phyloP scores from a whole-genome alignment of 352 stramenopile species.

The Globisporangium paddicum region DNA sequence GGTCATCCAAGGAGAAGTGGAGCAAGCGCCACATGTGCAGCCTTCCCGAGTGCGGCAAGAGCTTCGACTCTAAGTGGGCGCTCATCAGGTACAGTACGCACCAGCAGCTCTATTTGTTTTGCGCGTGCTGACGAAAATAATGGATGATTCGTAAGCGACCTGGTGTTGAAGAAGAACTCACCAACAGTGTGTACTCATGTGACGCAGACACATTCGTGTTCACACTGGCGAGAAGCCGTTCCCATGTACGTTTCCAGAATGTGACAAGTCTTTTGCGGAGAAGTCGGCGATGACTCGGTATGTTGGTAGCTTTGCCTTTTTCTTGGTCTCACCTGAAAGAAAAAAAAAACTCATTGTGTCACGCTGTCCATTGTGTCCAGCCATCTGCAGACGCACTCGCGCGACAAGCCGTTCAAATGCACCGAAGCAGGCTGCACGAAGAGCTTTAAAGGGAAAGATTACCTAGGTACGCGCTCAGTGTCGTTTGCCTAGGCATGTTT shows the following conservation, averaged over 20 bases:
- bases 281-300: conserved; percentile 86
- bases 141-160: neutral
- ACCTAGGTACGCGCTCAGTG: conserved; percentile 36
- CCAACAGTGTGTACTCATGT: neutral
- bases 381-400: conserved; percentile 83
- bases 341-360: neutral
- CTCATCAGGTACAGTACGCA: conserved; percentile 47
- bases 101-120: neutral
- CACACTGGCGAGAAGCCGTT: conserved; percentile 89
- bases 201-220: conserved; percentile 75
- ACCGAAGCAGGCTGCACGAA: conserved; percentile 82
- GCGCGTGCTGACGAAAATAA: too few species aligned
- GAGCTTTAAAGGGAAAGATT: conserved; percentile 87
- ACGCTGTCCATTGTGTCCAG: conserved; percentile 18
- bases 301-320: conserved; percentile 1
- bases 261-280: conserved; percentile 86
- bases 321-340: neutral
- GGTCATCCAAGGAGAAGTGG: conserved; percentile 57
- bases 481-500: too few species aligned
- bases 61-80: conserved; percentile 84
- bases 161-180: neutral
- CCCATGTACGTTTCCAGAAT: conserved; percentile 72
- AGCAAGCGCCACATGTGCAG: conserved; percentile 74
- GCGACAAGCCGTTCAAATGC: conserved; percentile 84
- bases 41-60: conserved; percentile 65